phyloP scores from a whole-genome alignment of 495 filamentous ascomycete species.

The Recurvomyces mirabilis region DNA sequence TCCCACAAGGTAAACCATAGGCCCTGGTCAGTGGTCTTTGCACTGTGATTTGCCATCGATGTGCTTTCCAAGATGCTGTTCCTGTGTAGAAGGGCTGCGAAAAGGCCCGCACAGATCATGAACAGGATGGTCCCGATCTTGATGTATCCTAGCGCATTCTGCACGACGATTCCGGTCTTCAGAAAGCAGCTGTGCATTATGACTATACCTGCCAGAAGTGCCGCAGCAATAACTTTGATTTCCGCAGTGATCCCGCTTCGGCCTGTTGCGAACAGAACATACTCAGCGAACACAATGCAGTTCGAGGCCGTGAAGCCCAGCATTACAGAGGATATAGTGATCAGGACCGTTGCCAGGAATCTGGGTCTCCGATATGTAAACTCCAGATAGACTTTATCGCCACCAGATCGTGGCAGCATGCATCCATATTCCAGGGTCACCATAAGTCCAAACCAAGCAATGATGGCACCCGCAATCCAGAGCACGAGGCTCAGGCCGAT shows the following conservation, averaged over 20 bases:
- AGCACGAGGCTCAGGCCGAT: neutral
- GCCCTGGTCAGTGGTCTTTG: too few relatives aligned
- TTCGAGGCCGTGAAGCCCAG: neutral
- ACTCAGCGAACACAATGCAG: neutral
- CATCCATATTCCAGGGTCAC: neutral
- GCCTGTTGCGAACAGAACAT: neutral
- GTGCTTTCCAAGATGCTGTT: too few relatives aligned
- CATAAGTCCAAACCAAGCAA: neutral
- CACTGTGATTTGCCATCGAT: too few relatives aligned
- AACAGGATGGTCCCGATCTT: neutral
- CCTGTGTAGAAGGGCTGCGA: neutral
- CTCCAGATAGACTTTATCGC: constrained; percentile 4
- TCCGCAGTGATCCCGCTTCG: neutral
- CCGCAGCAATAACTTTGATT: neutral
- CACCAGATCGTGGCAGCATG: neutral
- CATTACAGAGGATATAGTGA: neutral
- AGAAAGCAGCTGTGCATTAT: neutral
- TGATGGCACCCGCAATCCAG: neutral
- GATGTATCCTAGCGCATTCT: neutral
- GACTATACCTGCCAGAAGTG: neutral
- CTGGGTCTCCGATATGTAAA: constrained; percentile 3
- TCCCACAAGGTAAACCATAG: too few relatives aligned
- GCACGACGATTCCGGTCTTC: neutral
- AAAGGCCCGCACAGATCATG: neutral
- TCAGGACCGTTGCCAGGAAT: neutral